Evolutionary conservation across 2,329 filamentous ascomycete species (phyloP), one percentile per base, ranked within the genome.

Genomic region (Dendryphion nanum): DNA sequence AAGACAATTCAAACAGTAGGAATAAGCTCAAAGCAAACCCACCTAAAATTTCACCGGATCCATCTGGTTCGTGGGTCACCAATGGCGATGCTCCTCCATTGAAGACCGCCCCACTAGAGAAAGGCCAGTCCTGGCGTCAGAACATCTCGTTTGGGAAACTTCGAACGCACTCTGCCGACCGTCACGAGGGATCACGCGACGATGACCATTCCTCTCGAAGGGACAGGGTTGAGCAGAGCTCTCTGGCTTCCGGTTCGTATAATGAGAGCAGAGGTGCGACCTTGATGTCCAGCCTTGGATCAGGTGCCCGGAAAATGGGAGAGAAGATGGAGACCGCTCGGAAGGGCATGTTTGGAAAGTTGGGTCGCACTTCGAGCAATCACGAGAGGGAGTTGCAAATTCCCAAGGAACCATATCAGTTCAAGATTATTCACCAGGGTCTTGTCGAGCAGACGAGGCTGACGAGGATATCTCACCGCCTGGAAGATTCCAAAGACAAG

Each of bases 401-500:
- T 2, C 69, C 89, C 10, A 88, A 89, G 50, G 88, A 93, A 58
- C 85, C 89, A 55, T 95, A 96, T 56, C 77, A 85, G 38, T 76
- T 89, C 55, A 88, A 85, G 52, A 82, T 95, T 30, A 88, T 97
- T 62, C 95, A 93, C 55, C 73, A 86, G 34, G 89, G 89, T 1
- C 72, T 97, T 19, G 77, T 95, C 18, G 85, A 95, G 62, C 91
- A 97, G 68, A 90, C 90, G 5, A 82, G 91, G n/a, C 74, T 83
- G 47, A 96, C 91, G 0, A 80, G 91, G 47, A 96, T 97, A 60
- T 94, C 89, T 6, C 94, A 91, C 67, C 81, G 85, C 19, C 72
- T 97, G 30, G 88, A 94, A 58, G 81, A 86, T 44, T 95, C 90
- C 7, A 81, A 84, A 45, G 91, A 97, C 60, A 96, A 96, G 74